Evolutionary conservation across 345 rosid species (phyloP), one percentile per base, ranked within the genome.

Genomic region (Psidium guajava): DNA sequence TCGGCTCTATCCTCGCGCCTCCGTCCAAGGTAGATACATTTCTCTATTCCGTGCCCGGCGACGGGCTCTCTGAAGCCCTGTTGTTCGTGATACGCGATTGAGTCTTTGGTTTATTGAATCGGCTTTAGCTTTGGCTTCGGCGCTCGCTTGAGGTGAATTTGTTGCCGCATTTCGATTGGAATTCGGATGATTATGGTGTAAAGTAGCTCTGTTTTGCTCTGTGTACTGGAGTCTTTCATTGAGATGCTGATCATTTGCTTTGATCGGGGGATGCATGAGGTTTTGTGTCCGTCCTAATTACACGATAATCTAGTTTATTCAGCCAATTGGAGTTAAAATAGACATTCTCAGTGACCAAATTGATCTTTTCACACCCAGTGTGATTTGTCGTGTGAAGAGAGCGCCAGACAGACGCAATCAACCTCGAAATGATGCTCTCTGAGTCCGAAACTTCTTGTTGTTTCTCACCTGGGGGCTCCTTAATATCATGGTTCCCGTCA

Each of bases 1-100:
- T 94, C 86, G 92, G 89, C 47, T 92, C 98, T 15, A 91, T 94
- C 57, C 94, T 96, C 85, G 86, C 93, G 53, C 94, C 96, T 85
- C 85, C 93, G 15, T 80, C 95, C 6, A 87, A 91, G 98, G 96
- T 94, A 54, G 54, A 32, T 14, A 14, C 16, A 52, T 52, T 52
- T 13, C 18, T 52, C 6, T 52, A 0, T 15, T 51, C 14, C 75
- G 42, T 32, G 40, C 10, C 11, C 21, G 11, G 42, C 75, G 75
- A 18, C 44, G 22, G 44, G 44, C 75, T 64, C 40, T 28, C 40
- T 61, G 40, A n/a, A 58, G 27, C 69, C 69, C 69, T 58, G 27
- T 56, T 9, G 61, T 56, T 24, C 61, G 61, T 25, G 61, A 56
- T 56, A 2, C 69, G 69, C 16, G 69, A 58, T 58, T 58, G 69